Evolutionary conservation across 192 early-diverging fungal species (phyloP), one percentile per base, ranked within the genome.

Genomic region (Chytriomyces sp.): DNA sequence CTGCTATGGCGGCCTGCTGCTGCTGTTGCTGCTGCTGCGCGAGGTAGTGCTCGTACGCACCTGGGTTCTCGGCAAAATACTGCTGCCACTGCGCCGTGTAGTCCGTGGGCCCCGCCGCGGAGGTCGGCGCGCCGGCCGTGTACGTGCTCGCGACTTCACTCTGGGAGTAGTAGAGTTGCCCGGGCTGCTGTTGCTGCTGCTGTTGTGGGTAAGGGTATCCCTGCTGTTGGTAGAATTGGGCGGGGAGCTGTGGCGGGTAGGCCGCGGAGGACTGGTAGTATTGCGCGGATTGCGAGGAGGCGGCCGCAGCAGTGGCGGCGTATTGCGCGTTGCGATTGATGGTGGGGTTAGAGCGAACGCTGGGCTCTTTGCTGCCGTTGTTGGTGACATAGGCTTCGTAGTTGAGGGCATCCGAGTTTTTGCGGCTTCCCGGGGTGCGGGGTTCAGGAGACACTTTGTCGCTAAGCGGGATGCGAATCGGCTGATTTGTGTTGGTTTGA

Each of bases 31-130:
- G 22, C 26, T 58, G 31, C 19, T 17, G 17, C 8, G 49, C 52
- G 26, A 68, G 12, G 54, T 68, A 68, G 7, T 8, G 17, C 34
- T 68, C 65, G 34, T 68, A 68, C 14, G 65, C 65, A 3, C 65
- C 65, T 14, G 65, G 65, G 54, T 68, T 68, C 37, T 68, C 65
- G 44, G 65, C 65, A 56, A 68, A 68, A 53, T 68, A 68, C n/a
- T 56, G 44, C 33, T 68, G 65, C 65, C 65, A 68, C 30, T 68
- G 52, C 31, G 65, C 65, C 17, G 65, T 55, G 65, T 68, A 68
- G 52, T 68, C 65, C 26, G 25, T 7, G 52, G 32, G 26, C 14
- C 17, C 26, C 6, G 17, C 12, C 8, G 52, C 26, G 3, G 52
- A 19, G 2, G 41, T 22, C 7, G 65, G 19, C 36, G 65, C 26